phyloP scores from a whole-genome alignment of 164 flowering plant species.

The Vitis riparia region DNA sequence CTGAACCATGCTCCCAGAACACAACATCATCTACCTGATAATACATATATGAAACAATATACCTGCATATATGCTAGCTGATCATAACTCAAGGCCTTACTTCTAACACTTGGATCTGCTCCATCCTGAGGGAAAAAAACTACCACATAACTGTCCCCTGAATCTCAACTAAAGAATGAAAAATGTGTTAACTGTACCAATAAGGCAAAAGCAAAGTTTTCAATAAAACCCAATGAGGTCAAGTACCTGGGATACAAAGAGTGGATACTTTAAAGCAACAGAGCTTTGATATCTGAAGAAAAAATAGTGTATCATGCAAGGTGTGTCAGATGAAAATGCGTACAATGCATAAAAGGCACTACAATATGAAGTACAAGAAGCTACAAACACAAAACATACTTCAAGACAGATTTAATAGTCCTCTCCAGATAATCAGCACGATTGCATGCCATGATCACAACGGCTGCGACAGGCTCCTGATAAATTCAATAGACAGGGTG shows the following conservation, averaged over 20 bases:
- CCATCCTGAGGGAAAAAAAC: constrained; percentile 72
- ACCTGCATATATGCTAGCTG: constrained; percentile 96
- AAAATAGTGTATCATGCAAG: constrained; percentile 5
- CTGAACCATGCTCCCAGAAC: background rate
- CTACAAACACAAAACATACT: constrained; percentile 39
- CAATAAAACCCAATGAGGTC: background rate
- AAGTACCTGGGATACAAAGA: constrained; percentile 91
- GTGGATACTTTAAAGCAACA: constrained; percentile 85
- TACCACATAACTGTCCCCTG: background rate
- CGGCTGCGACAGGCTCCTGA: constrained; percentile 90
- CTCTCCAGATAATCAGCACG: constrained; percentile 95
- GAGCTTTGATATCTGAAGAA: constrained; percentile 68
- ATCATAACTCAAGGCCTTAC: constrained; percentile 76
- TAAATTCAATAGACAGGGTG: constrained; percentile 13
- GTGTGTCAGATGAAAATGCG: constrained; percentile 9
- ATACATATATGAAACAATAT: background rate
- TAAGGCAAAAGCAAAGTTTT: constrained; percentile 1
- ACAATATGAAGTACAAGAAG: background rate
- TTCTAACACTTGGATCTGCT: constrained; percentile 63
- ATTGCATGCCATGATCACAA: constrained; percentile 97
- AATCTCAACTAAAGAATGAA: background rate
- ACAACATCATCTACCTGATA: background rate
- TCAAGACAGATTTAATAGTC: constrained; percentile 78
- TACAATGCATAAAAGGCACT: background rate
- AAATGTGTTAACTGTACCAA: background rate